Conservation (phyloP, 2,329 filamentous ascomycete genomes). For the Alternaria tenuissima region DNA sequence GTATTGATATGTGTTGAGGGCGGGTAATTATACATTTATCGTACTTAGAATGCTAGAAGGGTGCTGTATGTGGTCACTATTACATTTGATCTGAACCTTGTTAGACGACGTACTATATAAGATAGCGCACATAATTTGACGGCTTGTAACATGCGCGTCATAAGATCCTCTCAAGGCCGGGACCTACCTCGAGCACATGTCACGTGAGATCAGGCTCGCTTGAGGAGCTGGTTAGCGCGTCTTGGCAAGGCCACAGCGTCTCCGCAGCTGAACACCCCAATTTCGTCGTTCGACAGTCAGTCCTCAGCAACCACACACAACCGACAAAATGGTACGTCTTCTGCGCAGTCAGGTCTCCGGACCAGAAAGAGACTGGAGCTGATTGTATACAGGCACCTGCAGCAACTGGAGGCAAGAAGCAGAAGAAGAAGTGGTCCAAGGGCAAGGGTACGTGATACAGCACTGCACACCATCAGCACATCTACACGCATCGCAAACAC, state of each 20-base stretch:
- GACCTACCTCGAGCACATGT: not conserved
- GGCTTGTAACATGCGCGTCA: not conserved
- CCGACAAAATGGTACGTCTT: slow-evolving; percentile 53
- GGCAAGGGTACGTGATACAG: slow-evolving; percentile 61
- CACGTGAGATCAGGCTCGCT: slow-evolving; percentile 28
- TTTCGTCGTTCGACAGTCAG: slow-evolving; percentile 24
- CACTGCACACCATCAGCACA: slow-evolving; percentile 27
- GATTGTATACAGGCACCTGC: slow-evolving; percentile 53
- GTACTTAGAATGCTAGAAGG: not conserved
- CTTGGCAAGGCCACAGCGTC: slow-evolving; percentile 20
- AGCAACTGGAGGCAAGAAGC: slow-evolving; percentile 76
- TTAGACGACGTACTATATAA: not conserved
- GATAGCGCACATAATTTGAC: not conserved
- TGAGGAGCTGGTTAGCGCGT: slow-evolving; percentile 26
- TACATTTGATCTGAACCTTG: too few relatives aligned
- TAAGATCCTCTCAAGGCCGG: not conserved
- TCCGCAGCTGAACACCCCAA: slow-evolving; percentile 30
- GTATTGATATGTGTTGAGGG: not conserved
- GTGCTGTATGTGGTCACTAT: not conserved
- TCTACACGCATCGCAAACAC: slow-evolving; percentile 7
- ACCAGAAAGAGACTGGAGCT: slow-evolving; percentile 10
- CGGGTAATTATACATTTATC: not conserved
- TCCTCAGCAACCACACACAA: slow-evolving; percentile 50
- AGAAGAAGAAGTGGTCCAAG: slow-evolving; percentile 84
- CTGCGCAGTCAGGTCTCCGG: not conserved